Evolutionary conservation across 371 early-diverging fungal genomes (phyloP), one percentile per base, ranked within the genome.

Genomic region (Mucor mucedo): DNA sequence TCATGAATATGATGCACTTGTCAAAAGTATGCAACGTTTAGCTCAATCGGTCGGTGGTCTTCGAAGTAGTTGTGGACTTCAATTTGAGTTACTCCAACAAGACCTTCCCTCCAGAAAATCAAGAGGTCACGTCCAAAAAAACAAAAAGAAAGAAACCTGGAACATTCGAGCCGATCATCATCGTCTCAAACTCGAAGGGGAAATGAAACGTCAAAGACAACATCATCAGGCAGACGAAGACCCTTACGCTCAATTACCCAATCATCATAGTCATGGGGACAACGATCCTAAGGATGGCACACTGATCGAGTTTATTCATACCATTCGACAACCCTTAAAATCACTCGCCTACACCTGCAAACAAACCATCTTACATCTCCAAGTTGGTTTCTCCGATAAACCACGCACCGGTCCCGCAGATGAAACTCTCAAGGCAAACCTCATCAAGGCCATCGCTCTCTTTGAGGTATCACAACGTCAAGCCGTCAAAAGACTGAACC

Each of bases 31-130:
- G 59, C 83, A 87, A 58, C 84, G 85, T 0, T 73, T 91, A 28
- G 84, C 90, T 32, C 88, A 87, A 63, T 84, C 84, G 41, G 71
- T 89, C 45, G 84, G 88, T 38, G 84, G 89, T 11, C 67, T 88
- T 14, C 68, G 87, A 39, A 86, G 87, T 59, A 84, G 87, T 30
- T 85, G 87, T 62, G 89, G 87, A 28, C 60, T 88, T 14, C 86
- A 88, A 59, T 84, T 83, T 64, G 88, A 87, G 58, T 75, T 81
- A 33, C 63, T 88, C 55, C 48, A 65, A 7, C 58, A 65, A 14
- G 60, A 62, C 0, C 13, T 56, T 63, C 63, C 30, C 65, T 72
- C 2, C 54, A 52, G 38, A 47, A 47, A 47, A 8, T 47, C 47
- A 29, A 49, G 50, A 60, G 29, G 52, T 21, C 21, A 21, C 21